phyloP scores from a whole-genome alignment of 352 stramenopile genomes.

The Globisporangium emineosum region DNA sequence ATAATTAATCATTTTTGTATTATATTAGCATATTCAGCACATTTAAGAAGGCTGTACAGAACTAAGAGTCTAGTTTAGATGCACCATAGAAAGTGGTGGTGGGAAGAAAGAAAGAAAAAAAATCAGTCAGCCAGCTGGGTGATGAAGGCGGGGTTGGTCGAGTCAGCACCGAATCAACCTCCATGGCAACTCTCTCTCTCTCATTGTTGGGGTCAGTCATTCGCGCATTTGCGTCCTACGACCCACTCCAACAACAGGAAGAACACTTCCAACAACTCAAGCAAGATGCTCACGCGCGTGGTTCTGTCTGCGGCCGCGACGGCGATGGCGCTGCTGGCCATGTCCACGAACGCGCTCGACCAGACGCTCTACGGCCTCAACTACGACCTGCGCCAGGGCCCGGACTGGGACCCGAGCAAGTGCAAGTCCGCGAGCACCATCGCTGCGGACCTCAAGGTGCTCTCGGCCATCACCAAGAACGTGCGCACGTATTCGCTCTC shows the following conservation, averaged over 20 bases:
- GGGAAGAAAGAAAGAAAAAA: not conserved
- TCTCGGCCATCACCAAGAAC: conserved; percentile 62
- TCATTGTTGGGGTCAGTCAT: not conserved
- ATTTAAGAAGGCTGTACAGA: not conserved
- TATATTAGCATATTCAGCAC: too few species aligned
- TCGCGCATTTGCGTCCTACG: conserved; percentile 10
- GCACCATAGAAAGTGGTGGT: too few species aligned
- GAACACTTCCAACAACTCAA: not conserved
- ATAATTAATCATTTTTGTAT: too few species aligned
- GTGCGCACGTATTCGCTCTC: conserved; percentile 80
- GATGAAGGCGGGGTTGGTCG: not conserved
- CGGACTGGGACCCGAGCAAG: conserved; percentile 76
- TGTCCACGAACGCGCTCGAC: conserved; percentile 50
- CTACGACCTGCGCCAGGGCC: conserved; percentile 76
- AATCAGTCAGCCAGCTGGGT: not conserved
- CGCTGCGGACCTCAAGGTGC: conserved; percentile 61
- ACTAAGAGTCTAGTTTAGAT: too few species aligned
- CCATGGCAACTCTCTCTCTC: conserved; percentile 3
- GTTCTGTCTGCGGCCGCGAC: conserved; percentile 25
- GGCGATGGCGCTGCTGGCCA: conserved; percentile 29
- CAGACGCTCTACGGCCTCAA: conserved; percentile 79
- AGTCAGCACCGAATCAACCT: not conserved
- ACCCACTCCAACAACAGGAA: not conserved
- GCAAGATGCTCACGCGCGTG: conserved; percentile 25
- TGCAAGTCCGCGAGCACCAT: conserved; percentile 72